Evolutionary conservation across 352 stramenopile genomes (phyloP), one percentile per base, ranked within the genome.

Genomic region (Phytopythium vexans): DNA sequence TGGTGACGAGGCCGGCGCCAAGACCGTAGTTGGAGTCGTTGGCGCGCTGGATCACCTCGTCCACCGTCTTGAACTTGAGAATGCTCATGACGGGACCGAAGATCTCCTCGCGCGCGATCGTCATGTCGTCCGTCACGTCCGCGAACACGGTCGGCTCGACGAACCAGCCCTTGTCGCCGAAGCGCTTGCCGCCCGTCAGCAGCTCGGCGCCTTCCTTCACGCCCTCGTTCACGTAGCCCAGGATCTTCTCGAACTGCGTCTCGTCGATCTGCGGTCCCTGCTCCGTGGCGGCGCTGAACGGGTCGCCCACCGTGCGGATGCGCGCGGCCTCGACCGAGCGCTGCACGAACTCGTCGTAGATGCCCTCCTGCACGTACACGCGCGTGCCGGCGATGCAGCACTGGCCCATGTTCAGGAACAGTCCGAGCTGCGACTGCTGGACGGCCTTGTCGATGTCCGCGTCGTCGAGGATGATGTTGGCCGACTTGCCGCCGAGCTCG

Each of bases 91-190:
- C 80, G 7, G 87, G 87, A 3, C 90, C 89, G 60, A 97, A 97
- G 49, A 97, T 87, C 68, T 97, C 89, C 55, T 97, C 86, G 39
- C 78, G 68, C 6, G 81, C 86, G 54, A 97, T 96, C 43, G 67
- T 91, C 77, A 92, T 94, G 63, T 90, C 72, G 58, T 83, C 77
- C 31, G 41, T 60, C 7, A 86, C 68, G 47, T 89, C 77, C 6
- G 68, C 85, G n/a, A 99, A 77, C 38, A 99, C 80, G 4, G 92
- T 98, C 9, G 96, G 92, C 57, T 86, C 64, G 68, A 96, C 97
- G 72, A 96, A 99, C 55, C 86, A 91, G 16, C 85, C 76, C 68
- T 82, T 74, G 42, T 75, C 61, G 21, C 70, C 52, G 7, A 91
- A 55, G 21, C 73, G 63, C 58, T 82, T 82, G 33, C 94, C 94